phyloP scores from a whole-genome alignment of 345 rosid species.

The Cardamine resedifolia region DNA sequence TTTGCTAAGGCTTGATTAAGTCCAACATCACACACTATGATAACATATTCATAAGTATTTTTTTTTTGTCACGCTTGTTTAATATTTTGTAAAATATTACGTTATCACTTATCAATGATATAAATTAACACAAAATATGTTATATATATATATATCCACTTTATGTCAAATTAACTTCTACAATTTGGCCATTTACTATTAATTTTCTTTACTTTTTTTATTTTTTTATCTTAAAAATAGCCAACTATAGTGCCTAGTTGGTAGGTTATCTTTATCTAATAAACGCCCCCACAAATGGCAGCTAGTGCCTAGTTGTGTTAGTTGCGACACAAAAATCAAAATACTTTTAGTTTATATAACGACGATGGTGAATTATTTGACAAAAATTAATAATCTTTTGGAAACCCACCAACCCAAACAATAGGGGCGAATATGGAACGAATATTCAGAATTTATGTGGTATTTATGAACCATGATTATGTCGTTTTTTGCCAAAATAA shows the following conservation, averaged over 20 bases:
- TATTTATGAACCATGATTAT: neutral
- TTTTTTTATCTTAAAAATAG: neutral
- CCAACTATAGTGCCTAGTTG: neutral
- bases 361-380: neutral
- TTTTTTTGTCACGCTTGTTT: neutral
- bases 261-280: neutral
- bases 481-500: too few species aligned
- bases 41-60: neutral
- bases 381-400: neutral
- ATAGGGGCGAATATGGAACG: neutral
- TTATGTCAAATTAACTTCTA: neutral
- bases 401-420: neutral
- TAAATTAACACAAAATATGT: neutral
- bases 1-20: neutral
- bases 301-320: neutral
- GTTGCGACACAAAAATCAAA: neutral
- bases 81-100: neutral
- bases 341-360: neutral
- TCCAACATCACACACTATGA: neutral
- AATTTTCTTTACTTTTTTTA: neutral
- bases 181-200: neutral
- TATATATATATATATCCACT: neutral
- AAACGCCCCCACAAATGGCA: neutral
- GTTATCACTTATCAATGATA: neutral
- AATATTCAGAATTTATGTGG: neutral